Evolutionary conservation across 345 rosid genomes (phyloP).

Genomic region (Pugionium cornutum): DNA sequence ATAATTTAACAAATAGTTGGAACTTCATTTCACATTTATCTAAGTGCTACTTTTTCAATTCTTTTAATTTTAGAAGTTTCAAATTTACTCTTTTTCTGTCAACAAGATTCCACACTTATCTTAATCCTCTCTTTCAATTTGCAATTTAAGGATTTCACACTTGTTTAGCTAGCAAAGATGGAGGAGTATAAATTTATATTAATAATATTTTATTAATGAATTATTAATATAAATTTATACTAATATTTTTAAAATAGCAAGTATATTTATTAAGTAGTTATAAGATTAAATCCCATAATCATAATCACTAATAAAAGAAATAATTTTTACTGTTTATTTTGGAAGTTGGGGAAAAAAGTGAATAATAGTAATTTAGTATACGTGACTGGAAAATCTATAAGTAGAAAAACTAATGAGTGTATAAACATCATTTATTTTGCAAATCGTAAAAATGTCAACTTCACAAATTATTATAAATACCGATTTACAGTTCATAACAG

Average conservation of each 20-base stretch:
- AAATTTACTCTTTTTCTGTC: neutral
- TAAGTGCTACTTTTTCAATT: conserved; percentile 14
- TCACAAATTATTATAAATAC: no score
- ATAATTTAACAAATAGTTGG: neutral
- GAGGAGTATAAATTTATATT: neutral
- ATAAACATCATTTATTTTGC: neutral
- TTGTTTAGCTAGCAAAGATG: neutral
- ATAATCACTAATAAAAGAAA: neutral
- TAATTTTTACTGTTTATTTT: neutral
- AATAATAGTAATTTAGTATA: neutral
- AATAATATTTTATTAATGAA: neutral
- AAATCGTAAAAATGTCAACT: no score
- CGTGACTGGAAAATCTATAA: neutral
- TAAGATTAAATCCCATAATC: neutral
- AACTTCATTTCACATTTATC: conserved; percentile 18
- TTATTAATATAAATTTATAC: neutral
- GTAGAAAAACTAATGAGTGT: neutral
- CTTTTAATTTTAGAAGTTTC: neutral
- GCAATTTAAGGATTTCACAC: conserved; percentile 6
- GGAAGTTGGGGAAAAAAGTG: neutral
- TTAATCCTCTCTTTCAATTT: neutral
- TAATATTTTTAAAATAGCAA: neutral
- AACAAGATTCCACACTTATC: neutral
- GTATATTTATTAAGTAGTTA: neutral
- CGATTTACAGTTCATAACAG: no score